A percentile compares a stretch with the other conserved stretches of the same genome.
Conservation (phyloP, 805 yeast genomes). For the Pichia cephalocereana region DNA sequence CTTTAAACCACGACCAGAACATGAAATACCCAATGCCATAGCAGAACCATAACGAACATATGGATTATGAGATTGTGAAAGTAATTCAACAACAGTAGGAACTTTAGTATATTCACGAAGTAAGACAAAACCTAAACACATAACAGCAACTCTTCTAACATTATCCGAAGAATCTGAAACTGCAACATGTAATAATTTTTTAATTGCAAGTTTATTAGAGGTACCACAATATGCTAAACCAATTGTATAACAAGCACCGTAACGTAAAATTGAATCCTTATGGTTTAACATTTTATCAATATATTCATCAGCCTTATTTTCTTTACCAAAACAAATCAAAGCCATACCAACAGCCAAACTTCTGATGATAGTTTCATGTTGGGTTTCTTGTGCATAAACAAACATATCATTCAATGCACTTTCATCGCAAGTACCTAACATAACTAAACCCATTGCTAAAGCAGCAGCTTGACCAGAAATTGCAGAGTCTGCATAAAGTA, state of each 20-base stretch:
- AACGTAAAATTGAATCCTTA: conserved; percentile 79
- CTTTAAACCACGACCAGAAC: conserved; percentile 87
- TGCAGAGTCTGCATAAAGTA: conserved; percentile 84
- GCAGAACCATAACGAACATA: conserved; percentile 98
- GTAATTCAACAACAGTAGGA: conserved; percentile 87
- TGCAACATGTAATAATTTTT: conserved; percentile 80
- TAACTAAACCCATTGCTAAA: conserved; percentile 87
- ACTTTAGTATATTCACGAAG: conserved; percentile 87
- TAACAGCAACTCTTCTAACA: conserved; percentile 93
- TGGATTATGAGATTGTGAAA: conserved; percentile 92
- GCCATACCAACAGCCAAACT: conserved; percentile 91
- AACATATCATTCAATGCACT: conserved; percentile 70
- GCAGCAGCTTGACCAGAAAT: conserved; percentile 96
- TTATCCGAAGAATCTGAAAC: conserved; percentile 95
- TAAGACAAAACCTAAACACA: conserved; percentile 82
- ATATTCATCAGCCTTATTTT: conserved; percentile 63
- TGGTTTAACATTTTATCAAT: conserved; percentile 60
- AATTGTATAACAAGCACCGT: conserved; percentile 91
- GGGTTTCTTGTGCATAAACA: conserved; percentile 87
- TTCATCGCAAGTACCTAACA: conserved; percentile 83
- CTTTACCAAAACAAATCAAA: conserved; percentile 75
- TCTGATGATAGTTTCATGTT: conserved; percentile 90
- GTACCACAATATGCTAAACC: conserved; percentile 97
- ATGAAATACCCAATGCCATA: conserved; percentile 90
- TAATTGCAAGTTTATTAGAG: conserved; percentile 80